phyloP scores from a whole-genome alignment of 495 filamentous ascomycete species.

The Xylaria castorea region DNA sequence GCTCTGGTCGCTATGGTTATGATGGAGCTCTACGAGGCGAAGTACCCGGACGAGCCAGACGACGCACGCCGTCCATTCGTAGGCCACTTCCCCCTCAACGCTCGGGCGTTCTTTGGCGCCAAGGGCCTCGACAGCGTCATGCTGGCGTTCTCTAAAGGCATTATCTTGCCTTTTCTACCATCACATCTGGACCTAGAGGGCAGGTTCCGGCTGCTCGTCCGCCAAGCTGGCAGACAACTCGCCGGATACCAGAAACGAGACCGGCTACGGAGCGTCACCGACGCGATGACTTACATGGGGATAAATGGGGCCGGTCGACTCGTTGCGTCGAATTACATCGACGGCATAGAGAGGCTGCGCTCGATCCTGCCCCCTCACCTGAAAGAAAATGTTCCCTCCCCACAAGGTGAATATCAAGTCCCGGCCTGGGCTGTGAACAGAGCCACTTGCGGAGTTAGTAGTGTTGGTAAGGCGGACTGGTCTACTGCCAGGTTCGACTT shows the following conservation, averaged over 20 bases:
- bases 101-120: slow-evolving; percentile 22
- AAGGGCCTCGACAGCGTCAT: slow-evolving; percentile 18
- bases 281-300: slow-evolving; percentile 22
- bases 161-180: slow-evolving; percentile 23
- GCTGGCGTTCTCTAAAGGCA: slow-evolving; percentile 19
- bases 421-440: neutral
- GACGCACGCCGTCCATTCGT: slow-evolving; percentile 19
- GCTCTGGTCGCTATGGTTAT: slow-evolving; percentile 25
- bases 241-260: slow-evolving; percentile 24
- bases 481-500: slow-evolving; percentile 15
- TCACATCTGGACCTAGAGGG: slow-evolving; percentile 24
- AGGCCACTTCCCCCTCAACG: slow-evolving; percentile 26
- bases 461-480: slow-evolving; percentile 19
- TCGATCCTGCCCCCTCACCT: slow-evolving; percentile 8
- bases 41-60: slow-evolving; percentile 16
- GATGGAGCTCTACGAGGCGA: slow-evolving; percentile 25
- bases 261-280: neutral
- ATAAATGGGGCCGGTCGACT: slow-evolving; percentile 21
- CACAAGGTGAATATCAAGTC: slow-evolving; percentile 14
- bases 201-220: slow-evolving; percentile 22
- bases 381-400: slow-evolving; percentile 12
- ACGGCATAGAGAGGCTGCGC: slow-evolving; percentile 26
- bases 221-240: slow-evolving; percentile 25
- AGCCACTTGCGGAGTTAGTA: slow-evolving; percentile 19
- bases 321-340: slow-evolving; percentile 27